Percentiles rank a stretch among this genome's conserved stretches.
These are phyloP conservation scores for Drosera capensis DNA, from an alignment of 148 eudicot species.

Conservation along the genomic window DNA sequence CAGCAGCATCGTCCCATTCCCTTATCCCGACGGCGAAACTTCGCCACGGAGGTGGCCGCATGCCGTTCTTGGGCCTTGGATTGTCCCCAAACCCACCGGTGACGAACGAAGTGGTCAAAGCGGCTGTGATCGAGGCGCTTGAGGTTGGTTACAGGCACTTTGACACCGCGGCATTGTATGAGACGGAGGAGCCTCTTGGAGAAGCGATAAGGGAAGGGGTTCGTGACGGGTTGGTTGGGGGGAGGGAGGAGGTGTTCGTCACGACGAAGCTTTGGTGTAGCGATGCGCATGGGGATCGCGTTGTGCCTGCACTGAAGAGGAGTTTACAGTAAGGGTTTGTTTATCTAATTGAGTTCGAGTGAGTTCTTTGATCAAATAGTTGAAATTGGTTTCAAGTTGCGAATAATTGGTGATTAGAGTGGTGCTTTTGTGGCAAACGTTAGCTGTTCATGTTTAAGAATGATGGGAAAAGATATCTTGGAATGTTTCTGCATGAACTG, in stretches of 20 bases:
- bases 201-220: constrained; percentile 17
- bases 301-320: constrained; percentile 10
- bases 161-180: constrained; percentile 16
- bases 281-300: constrained; percentile 11
- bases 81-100: constrained; percentile 15
- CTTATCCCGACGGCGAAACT: constrained; percentile 9
- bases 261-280: constrained; percentile 26
- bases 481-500: too few relatives aligned
- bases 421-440: too few relatives aligned
- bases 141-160: constrained; percentile 15
- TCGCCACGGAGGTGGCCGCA: constrained; percentile 11
- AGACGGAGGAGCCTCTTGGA: constrained; percentile 16
- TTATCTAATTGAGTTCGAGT: background rate
- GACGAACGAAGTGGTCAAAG: constrained; percentile 6
- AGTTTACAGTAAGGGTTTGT: constrained; percentile 7
- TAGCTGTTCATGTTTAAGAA: too few relatives aligned
- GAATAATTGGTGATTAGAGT: background rate
- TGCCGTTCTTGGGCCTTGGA: constrained; percentile 18
- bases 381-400: background rate
- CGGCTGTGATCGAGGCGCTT: constrained; percentile 12
- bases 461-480: too few relatives aligned
- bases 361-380: background rate
- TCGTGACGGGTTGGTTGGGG: constrained; percentile 6
- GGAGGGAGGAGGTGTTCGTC: constrained; percentile 18
- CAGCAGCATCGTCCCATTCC: background rate